Evolutionary conservation across 192 early-diverging fungal species (phyloP).

Genomic region (Thoreauomyces humboldtii): DNA sequence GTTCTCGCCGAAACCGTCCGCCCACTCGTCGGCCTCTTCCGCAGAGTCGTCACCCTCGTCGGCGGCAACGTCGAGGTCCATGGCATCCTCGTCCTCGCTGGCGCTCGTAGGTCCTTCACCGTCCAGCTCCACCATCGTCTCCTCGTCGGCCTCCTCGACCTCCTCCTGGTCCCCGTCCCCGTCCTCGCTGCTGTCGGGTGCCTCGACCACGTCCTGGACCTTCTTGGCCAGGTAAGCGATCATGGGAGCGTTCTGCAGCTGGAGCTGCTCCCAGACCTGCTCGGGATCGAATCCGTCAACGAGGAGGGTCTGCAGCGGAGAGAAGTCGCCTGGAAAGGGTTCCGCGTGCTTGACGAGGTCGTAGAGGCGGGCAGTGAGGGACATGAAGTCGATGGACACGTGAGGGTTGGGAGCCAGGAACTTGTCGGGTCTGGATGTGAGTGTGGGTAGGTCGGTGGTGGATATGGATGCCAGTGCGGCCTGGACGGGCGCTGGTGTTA

Average conservation of each 20-base stretch:
- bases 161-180: constrained; percentile 37
- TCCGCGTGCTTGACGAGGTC: constrained; percentile 44
- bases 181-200: constrained; percentile 32
- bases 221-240: constrained; percentile 50
- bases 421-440: neutral
- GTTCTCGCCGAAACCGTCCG: constrained; percentile 4
- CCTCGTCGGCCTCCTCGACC: constrained; percentile 41
- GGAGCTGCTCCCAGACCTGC: constrained; percentile 94
- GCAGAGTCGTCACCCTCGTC: constrained; percentile 59
- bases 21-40: constrained; percentile 46
- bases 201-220: constrained; percentile 31
- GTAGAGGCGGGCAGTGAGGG: constrained; percentile 10
- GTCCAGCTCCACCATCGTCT: constrained; percentile 12
- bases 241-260: constrained; percentile 80
- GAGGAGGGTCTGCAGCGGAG: constrained; percentile 59
- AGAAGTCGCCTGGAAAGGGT: constrained; percentile 34
- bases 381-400: constrained; percentile 6
- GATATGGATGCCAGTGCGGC: too few species aligned
- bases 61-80: constrained; percentile 63
- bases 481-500: too few species aligned
- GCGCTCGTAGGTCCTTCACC: constrained; percentile 35
- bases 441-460: too few species aligned
- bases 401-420: constrained; percentile 10
- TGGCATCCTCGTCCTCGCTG: constrained; percentile 51
- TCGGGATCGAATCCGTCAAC: constrained; percentile 73